Evolutionary conservation across 495 filamentous ascomycete species (phyloP).

Genomic region (Pyrenula aspistea): DNA sequence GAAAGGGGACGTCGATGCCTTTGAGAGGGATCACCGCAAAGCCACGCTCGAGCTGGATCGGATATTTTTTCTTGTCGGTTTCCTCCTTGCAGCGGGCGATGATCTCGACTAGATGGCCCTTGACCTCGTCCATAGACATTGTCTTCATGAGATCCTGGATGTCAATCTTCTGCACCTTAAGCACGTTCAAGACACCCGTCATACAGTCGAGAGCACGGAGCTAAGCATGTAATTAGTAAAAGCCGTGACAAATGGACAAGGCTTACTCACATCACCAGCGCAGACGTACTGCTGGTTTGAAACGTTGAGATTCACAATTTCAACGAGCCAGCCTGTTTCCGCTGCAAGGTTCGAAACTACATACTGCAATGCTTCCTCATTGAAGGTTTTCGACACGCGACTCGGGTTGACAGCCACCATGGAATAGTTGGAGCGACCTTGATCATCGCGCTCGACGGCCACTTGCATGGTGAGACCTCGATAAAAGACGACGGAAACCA

Average conservation of each 20-base stretch:
- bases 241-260: not conserved
- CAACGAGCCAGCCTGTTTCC: slow-evolving; percentile 85
- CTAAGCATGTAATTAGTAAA: slow-evolving; percentile 21
- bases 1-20: slow-evolving; percentile 98
- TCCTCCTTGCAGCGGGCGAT: slow-evolving; percentile 73
- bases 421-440: slow-evolving; percentile 89
- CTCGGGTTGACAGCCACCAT: slow-evolving; percentile 99
- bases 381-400: slow-evolving; percentile 94
- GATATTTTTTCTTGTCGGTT: slow-evolving; percentile 77
- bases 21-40: slow-evolving; percentile 94
- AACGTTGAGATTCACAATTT: slow-evolving; percentile 99
- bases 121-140: slow-evolving; percentile 72
- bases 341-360: slow-evolving; percentile 88
- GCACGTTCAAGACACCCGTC: slow-evolving; percentile 81
- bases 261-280: slow-evolving; percentile 60
- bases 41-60: slow-evolving; percentile 79
- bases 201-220: slow-evolving; percentile 91
- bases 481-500: slow-evolving; percentile 98
- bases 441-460: slow-evolving; percentile 88
- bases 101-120: slow-evolving; percentile 71
- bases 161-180: slow-evolving; percentile 93
- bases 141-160: slow-evolving; percentile 83
- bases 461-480: slow-evolving; percentile 99
- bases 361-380: slow-evolving; percentile 89
- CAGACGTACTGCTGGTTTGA: slow-evolving; percentile 98